These are phyloP conservation scores for Trichocomaceae sp. DNA, from an alignment of 2,329 filamentous ascomycete genomes.

Conservation along the genomic window DNA sequence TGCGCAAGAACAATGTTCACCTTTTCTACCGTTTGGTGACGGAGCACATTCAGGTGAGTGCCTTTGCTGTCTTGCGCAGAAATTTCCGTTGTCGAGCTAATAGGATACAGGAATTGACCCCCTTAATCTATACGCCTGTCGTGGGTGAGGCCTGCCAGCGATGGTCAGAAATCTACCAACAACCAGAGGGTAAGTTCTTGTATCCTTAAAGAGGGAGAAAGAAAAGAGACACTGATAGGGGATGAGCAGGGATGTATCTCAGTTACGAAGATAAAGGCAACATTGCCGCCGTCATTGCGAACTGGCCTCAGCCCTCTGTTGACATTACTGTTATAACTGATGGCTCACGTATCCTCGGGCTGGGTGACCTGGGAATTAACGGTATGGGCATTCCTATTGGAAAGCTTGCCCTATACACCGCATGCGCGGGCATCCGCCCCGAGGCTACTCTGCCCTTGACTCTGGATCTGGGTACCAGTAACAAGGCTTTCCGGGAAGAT, in stretches of 20 bases:
- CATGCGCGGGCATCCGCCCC: conserved; percentile 89
- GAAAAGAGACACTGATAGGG: no score
- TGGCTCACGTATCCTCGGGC: conserved; percentile 81
- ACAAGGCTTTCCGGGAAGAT: conserved; percentile 63
- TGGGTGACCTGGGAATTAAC: conserved; percentile 93
- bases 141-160: conserved; percentile 92
- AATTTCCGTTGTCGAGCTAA: neutral
- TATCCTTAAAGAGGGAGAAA: neutral
- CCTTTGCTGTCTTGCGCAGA: neutral
- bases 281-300: conserved; percentile 77
- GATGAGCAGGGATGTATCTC: conserved; percentile 65
- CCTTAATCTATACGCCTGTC: conserved; percentile 46
- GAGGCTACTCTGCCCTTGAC: conserved; percentile 57
- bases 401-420: conserved; percentile 91
- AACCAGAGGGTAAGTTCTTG: conserved; percentile 64
- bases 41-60: conserved; percentile 40
- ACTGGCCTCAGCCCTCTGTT: conserved; percentile 84
- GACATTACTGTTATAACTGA: conserved; percentile 97
- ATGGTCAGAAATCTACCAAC: conserved; percentile 93
- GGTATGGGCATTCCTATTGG: conserved; percentile 97
- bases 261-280: conserved; percentile 92
- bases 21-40: conserved; percentile 47
- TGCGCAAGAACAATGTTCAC: conserved; percentile 48
- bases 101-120: conserved; percentile 39
- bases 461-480: conserved; percentile 58